Percentiles rank a stretch among this genome's conserved stretches.
Evolutionary conservation across 441 rosid species (phyloP).

Genomic region (Adansonia gregorii): DNA sequence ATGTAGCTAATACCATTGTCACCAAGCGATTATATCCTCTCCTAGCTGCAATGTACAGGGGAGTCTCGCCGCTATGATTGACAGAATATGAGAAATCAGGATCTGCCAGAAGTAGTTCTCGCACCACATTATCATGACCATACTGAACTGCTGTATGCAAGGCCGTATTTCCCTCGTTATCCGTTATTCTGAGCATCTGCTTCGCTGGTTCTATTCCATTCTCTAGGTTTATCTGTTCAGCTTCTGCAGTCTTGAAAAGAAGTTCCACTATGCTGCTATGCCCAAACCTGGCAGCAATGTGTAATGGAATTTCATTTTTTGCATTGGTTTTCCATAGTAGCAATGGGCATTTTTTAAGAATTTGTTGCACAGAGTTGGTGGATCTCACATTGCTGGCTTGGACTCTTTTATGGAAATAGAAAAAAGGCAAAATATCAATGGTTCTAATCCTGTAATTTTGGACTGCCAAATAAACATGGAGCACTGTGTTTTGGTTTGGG

Average conservation of each 20-base stretch:
- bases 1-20: not conserved
- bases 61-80: not conserved
- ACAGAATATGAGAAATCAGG: not conserved
- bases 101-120: not conserved
- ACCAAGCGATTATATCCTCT: not conserved
- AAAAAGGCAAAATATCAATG: not conserved
- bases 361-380: not conserved
- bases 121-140: not conserved
- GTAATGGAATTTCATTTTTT: not conserved
- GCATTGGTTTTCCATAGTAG: not conserved
- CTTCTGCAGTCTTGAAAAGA: not conserved
- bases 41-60: not conserved
- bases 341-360: not conserved
- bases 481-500: not conserved
- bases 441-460: not conserved
- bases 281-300: not conserved
- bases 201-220: not conserved
- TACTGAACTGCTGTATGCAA: slow-evolving; percentile 17
- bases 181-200: not conserved
- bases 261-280: not conserved
- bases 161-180: slow-evolving; percentile 25
- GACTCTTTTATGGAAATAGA: not conserved
- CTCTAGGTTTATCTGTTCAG: slow-evolving; percentile 4
- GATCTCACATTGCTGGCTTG: not conserved
- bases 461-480: not conserved